Evolutionary conservation across 73 alveolate species (phyloP).

Genomic region (Effrenium voratum): DNA sequence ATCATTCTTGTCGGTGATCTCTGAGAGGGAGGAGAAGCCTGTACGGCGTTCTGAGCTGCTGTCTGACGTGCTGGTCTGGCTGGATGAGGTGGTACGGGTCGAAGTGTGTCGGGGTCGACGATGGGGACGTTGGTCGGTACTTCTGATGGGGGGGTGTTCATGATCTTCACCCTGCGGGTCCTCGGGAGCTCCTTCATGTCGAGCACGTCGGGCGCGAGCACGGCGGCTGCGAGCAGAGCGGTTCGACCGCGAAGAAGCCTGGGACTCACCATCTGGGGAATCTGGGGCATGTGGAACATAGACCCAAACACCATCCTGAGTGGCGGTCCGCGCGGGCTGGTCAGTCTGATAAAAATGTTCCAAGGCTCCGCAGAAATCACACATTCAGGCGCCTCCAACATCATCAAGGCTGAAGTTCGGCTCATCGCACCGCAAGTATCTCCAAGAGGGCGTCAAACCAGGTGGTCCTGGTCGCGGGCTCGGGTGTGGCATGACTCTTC

Average conservation of each 20-base stretch:
- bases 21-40: background rate
- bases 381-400: background rate
- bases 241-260: background rate
- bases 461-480: background rate
- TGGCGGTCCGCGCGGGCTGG: background rate
- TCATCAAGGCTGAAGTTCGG: too few relatives aligned
- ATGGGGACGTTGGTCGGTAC: background rate
- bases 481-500: background rate
- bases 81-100: background rate
- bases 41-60: too few relatives aligned
- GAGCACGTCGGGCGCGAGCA: background rate
- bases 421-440: background rate
- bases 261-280: background rate
- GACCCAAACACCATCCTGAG: background rate
- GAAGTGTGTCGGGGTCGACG: background rate
- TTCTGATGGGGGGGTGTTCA: constrained; percentile 11
- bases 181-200: background rate
- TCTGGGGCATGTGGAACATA: background rate
- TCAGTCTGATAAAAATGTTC: background rate
- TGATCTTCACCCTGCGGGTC: background rate
- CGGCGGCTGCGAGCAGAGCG: background rate
- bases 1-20: background rate
- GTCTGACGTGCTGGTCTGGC: background rate
- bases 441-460: background rate
- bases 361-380: background rate